Evolutionary conservation across 371 early-diverging fungal species (phyloP).

Genomic region (Mortierella sp.): DNA sequence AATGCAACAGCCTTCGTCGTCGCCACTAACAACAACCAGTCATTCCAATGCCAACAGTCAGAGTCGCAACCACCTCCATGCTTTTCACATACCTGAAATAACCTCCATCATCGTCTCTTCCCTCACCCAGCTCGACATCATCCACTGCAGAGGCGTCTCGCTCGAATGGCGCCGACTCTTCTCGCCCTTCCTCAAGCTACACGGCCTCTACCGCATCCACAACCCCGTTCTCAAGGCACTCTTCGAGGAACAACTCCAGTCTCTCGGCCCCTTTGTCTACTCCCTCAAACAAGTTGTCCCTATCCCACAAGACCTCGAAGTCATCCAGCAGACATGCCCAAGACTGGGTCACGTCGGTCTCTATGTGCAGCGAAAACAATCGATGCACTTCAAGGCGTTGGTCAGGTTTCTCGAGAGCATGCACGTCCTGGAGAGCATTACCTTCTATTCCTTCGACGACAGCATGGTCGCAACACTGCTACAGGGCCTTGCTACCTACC

Average conservation of each 20-base stretch:
- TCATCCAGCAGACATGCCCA: conserved; percentile 34
- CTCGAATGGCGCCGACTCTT: conserved; percentile 36
- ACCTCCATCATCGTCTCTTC: conserved; percentile 21
- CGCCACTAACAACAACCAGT: neutral
- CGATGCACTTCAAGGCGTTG: conserved; percentile 4
- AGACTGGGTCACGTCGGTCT: conserved; percentile 16
- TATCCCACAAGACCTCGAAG: conserved; percentile 18
- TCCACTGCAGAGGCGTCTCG: conserved; percentile 33
- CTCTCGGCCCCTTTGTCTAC: conserved; percentile 34
- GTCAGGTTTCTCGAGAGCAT: conserved; percentile 18
- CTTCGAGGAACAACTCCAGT: conserved; percentile 27
- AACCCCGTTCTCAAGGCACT: neutral
- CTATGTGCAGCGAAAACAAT: conserved; percentile 9
- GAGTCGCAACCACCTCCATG: conserved; percentile 12
- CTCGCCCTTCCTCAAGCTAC: conserved; percentile 35
- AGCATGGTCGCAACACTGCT: conserved; percentile 10
- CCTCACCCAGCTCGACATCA: conserved; percentile 25
- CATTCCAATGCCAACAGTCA: neutral
- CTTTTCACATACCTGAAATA: conserved; percentile 44
- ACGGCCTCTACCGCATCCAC: conserved; percentile 23
- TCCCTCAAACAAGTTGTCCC: conserved; percentile 33
- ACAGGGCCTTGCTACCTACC: conserved; percentile 19
- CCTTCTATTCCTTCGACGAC: conserved; percentile 20
- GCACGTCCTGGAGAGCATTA: conserved; percentile 19
- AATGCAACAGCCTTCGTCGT: neutral